Base-by-base conservation (phyloP, 768 basidiomycete genomes). In the Hemileccinum rubropunctum region DNA sequence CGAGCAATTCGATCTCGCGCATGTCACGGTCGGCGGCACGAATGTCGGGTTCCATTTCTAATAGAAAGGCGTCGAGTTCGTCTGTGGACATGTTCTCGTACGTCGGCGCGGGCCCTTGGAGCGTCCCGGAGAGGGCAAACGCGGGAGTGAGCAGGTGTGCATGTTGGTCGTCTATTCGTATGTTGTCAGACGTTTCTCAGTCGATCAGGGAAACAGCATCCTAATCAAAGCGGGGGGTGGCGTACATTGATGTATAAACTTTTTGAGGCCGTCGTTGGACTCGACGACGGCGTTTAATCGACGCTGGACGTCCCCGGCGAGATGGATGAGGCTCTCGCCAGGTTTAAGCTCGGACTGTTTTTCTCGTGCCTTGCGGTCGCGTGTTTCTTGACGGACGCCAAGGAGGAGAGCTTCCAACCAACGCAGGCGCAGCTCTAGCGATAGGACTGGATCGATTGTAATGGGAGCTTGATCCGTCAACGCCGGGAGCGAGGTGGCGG, bases 11-110 rank as follows among this genome's bases (percentile, higher is more conserved):
- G 28, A 93, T 88, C 61, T 91, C 90, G 33, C 78, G 79, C 76
- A 91, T 80, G 57, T 91, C 88, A 8, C 86, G 79, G 58, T 92
- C 91, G 10, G 88, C 90, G 28, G 82, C 79, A 27, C 90, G 88
- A 44, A 92, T 82, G 45, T 93, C 91, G 4, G 82, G 79, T 56
- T 91, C 91, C 83, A 92, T 87, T 60, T 93, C 90, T 0, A 76
- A 67, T 10, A 91, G 67, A 48, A 88, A 75, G 0, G 84, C 83
- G 35, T 88, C 85, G 8, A 91, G 70, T 58, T 88, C 88, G 49
- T 78, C 78, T 0, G 80, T 60, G 0, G 84, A 75, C 82, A 91
- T 83, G 33, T 76, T 76, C 45, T 80, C 80, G 50, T 85, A 86
- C 21, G 81, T 66, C 7, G 83, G 79, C 1, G 75, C 66, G 12